These are phyloP conservation scores for Xylaria curta DNA, from an alignment of 495 filamentous ascomycete species.

Conservation along the genomic window DNA sequence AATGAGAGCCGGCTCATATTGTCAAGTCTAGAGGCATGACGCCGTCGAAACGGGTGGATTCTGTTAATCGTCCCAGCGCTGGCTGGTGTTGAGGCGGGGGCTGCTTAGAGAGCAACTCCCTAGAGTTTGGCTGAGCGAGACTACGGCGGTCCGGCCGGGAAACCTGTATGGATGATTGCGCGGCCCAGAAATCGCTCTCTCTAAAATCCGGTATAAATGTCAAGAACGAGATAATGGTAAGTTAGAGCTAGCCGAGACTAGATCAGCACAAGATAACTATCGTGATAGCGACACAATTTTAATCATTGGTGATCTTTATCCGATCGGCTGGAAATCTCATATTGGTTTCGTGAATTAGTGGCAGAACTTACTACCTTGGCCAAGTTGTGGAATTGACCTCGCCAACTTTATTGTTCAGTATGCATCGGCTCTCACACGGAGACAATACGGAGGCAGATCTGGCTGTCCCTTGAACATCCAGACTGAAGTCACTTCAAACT, in stretches of 20 bases:
- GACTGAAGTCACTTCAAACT: not conserved
- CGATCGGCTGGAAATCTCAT: not conserved
- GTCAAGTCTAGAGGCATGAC: conserved; percentile 17
- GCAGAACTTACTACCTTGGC: not conserved
- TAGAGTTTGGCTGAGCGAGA: conserved; percentile 11
- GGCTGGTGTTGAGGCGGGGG: conserved; percentile 8
- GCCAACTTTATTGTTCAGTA: not conserved
- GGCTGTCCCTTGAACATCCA: not conserved
- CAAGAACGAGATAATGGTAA: not conserved
- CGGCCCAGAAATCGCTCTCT: not conserved
- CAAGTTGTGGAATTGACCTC: not conserved
- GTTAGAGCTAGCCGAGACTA: not conserved
- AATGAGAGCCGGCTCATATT: not conserved
- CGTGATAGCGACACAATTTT: not conserved
- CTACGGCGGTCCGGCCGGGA: not conserved
- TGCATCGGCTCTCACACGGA: not conserved
- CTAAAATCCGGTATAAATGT: not conserved
- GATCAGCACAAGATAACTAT: not conserved
- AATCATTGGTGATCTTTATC: not conserved
- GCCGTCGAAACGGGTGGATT: not conserved
- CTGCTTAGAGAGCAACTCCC: not conserved
- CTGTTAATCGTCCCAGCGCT: not conserved
- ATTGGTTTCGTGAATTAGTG: not conserved
- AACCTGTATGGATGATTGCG: conserved; percentile 4
- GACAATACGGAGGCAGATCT: not conserved